phyloP scores from a whole-genome alignment of 73 alveolate species.

The Halteria grandinella region DNA sequence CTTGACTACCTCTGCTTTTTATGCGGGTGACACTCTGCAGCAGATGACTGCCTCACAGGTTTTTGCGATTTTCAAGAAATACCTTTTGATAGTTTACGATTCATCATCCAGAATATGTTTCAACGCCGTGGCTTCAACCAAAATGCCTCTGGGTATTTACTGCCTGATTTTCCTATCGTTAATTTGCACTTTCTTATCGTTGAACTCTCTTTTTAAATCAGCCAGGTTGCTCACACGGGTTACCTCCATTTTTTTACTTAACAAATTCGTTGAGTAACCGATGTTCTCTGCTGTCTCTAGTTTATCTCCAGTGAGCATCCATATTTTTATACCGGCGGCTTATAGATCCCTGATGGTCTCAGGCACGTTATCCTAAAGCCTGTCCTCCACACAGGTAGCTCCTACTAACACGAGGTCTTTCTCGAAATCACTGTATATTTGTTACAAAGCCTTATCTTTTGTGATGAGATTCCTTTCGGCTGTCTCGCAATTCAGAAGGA shows the following conservation, averaged over 20 bases:
- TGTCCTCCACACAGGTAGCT: slow-evolving; percentile 97
- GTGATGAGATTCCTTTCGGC: slow-evolving; percentile 79
- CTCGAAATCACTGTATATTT: slow-evolving; percentile 85
- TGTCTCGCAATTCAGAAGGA: slow-evolving; percentile 61
- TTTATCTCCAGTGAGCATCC: slow-evolving; percentile 99
- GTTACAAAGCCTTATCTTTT: slow-evolving; percentile 69
- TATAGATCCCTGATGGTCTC: slow-evolving; percentile 91
- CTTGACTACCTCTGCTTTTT: slow-evolving; percentile 84
- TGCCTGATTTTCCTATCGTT: slow-evolving; percentile 32
- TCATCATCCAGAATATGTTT: slow-evolving; percentile 64
- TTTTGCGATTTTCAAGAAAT: slow-evolving; percentile 58
- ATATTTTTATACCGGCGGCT: slow-evolving; percentile 93
- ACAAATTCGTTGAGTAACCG: slow-evolving; percentile 89
- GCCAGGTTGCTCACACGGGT: slow-evolving; percentile 19
- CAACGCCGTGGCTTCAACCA: slow-evolving; percentile 66
- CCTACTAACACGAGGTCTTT: slow-evolving; percentile 91
- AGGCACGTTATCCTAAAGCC: slow-evolving; percentile 94
- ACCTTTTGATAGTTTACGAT: slow-evolving; percentile 3
- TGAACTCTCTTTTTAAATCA: slow-evolving; percentile 42
- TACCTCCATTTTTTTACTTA: slow-evolving; percentile 71
- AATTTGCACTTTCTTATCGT: slow-evolving; percentile 1
- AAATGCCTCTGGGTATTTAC: slow-evolving; percentile 29
- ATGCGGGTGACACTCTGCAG: slow-evolving; percentile 83
- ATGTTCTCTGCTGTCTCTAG: slow-evolving; percentile 97
- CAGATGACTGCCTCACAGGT: slow-evolving; percentile 79